Evolutionary conservation across 768 basidiomycete genomes (phyloP), one percentile per base, ranked within the genome.

Genomic region (Psilocybe cubensis): DNA sequence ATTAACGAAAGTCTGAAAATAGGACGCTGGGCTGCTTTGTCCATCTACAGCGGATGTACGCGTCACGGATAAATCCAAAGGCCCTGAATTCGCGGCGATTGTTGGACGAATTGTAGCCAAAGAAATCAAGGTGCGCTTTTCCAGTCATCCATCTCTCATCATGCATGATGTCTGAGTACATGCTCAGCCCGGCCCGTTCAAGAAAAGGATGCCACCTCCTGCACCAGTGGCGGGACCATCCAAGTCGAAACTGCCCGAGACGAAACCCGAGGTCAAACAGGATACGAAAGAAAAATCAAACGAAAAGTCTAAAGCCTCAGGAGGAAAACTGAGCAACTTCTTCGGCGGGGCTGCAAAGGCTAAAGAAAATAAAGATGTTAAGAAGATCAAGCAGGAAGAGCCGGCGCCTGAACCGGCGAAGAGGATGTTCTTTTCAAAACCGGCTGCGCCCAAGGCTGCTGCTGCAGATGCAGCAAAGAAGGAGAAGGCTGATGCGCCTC

Each of bases 251-350:
- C 52, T 42, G 5, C 54, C 60, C 27, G 65, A 55, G 49, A 24
- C 61, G 40, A 64, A 55, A 17, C 55, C 58, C 18, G 63, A 54
- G 11, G 53, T 44, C 18, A 70, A 70, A 45, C 58, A 63, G 29
- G 68, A 71, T 61, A 44, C 55, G 7, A 67, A 70, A 46, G 66
- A 68, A 21, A 63, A 64, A 42, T 42, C 59, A 1, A 56, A 46
- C 6, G 67, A 68, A 40, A 70, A 67, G 43, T 42, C 63, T 5
- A 77, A 77, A 51, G 33, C 60, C 0, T 66, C 78, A 2, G 86
- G n/a, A n/a, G n/a, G 85, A 4, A 85, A 82, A 64, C 75, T 88
- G 35, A 38, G 12, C 5, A 83, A 87, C 61, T 89, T 85, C 77
- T 82, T 83, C 68, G 86, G 81, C 60, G 61, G 57, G 9, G 48